These are phyloP conservation scores for Beta vulgaris DNA, from an alignment of 148 eudicot genomes.

Conservation along the genomic window DNA sequence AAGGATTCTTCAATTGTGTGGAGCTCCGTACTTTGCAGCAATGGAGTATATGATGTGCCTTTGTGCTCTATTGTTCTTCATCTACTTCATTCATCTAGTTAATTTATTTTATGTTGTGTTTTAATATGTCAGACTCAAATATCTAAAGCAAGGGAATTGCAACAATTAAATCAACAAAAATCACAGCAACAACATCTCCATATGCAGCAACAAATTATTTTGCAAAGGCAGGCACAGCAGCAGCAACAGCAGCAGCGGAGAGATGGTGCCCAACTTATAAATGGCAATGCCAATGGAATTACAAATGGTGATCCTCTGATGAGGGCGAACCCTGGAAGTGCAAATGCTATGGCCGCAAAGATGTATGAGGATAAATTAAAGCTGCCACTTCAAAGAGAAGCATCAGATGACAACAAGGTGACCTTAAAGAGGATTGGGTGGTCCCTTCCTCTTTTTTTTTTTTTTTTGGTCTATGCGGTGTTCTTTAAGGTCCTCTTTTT, in stretches of 20 bases:
- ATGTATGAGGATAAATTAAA: conserved; percentile 71
- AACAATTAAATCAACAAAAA: conserved; percentile 37
- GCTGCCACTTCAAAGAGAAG: conserved; percentile 55
- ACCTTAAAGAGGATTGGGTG: not conserved
- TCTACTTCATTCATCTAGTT: not conserved
- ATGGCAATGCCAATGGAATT: conserved; percentile 39
- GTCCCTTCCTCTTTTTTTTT: not conserved
- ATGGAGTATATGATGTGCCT: not conserved
- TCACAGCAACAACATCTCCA: conserved; percentile 41
- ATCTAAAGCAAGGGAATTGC: conserved; percentile 44
- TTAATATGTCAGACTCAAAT: conserved; percentile 36
- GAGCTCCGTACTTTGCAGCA: not conserved
- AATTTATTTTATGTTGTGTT: not conserved
- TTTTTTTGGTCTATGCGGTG: too few relatives aligned
- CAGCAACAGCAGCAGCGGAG: conserved; percentile 37
- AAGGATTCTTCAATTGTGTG: not conserved
- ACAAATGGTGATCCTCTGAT: conserved; percentile 47
- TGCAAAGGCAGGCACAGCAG: conserved; percentile 35
- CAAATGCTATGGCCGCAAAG: conserved; percentile 60
- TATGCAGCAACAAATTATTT: conserved; percentile 35
- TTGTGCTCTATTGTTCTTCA: conserved; percentile 1
- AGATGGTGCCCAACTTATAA: conserved; percentile 36
- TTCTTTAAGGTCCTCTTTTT: not conserved
- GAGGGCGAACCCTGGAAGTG: conserved; percentile 62
- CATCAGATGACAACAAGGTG: conserved; percentile 71